Percentiles rank a stretch among this genome's conserved stretches.
phyloP scores from a whole-genome alignment of 305 asterid species.

The Coffea humblotiana region DNA sequence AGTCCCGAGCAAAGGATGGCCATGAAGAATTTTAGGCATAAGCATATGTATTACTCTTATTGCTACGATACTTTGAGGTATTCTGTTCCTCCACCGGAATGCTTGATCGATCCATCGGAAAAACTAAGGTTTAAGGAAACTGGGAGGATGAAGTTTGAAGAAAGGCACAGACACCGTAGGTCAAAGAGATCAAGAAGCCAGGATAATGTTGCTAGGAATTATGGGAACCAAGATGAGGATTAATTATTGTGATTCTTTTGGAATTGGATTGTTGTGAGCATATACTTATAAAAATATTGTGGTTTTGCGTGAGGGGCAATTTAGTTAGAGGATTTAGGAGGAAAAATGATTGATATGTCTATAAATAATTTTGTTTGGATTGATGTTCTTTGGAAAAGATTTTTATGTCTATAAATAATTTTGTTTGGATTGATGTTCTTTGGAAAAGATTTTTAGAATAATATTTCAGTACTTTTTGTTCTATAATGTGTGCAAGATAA shows the following conservation, averaged over 20 bases:
- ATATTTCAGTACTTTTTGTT: too few relatives aligned
- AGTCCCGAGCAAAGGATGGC: constrained; percentile 52
- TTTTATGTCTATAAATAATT: too few relatives aligned
- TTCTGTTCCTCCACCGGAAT: constrained; percentile 65
- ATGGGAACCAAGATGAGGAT: constrained; percentile 48
- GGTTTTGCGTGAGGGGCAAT: neutral
- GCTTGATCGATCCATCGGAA: constrained; percentile 54
- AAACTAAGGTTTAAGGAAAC: constrained; percentile 53
- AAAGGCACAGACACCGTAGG: constrained; percentile 38
- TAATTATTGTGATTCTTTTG: constrained; percentile 11
- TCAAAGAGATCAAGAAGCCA: constrained; percentile 41
- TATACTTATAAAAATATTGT: neutral
- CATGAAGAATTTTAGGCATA: constrained; percentile 66
- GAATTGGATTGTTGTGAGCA: neutral
- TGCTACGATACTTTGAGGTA: constrained; percentile 73
- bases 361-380: too few relatives aligned
- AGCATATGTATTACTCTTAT: constrained; percentile 74
- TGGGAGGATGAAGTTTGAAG: constrained; percentile 61
- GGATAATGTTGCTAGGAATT: constrained; percentile 32
- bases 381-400: too few relatives aligned
- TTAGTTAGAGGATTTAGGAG: too few relatives aligned
- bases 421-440: too few relatives aligned
- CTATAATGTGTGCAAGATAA: too few relatives aligned
- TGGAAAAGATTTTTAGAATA: too few relatives aligned
- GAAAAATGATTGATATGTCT: too few relatives aligned